A percentile compares a stretch with the other conserved stretches of the same genome.
Conservation (phyloP, 2,329 filamentous ascomycete genomes). For the Ascomycota sp. region DNA sequence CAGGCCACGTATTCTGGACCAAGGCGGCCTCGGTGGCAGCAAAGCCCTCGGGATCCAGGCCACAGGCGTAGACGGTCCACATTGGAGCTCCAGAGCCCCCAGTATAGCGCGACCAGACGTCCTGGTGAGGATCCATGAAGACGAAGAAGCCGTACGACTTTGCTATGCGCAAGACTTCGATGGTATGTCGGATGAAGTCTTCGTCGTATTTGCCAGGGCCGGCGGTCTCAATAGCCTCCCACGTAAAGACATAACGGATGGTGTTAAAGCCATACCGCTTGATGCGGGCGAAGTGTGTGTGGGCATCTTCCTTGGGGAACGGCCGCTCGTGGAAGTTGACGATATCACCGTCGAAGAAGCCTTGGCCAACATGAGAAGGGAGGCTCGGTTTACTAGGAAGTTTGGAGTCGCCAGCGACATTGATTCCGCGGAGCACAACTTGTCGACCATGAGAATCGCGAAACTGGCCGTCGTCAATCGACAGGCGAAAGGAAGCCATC, state of each 20-base stretch:
- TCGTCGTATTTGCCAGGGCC: conserved; percentile 87
- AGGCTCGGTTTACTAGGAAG: conserved; percentile 60
- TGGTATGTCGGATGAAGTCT: conserved; percentile 77
- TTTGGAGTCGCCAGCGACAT: conserved; percentile 78
- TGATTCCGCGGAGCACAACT: conserved; percentile 79
- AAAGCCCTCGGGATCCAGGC: conserved; percentile 70
- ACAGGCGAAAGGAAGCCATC: conserved; percentile 57
- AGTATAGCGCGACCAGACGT: conserved; percentile 90
- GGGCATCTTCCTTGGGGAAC: conserved; percentile 62
- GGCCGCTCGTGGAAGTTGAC: conserved; percentile 76
- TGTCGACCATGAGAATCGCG: conserved; percentile 63
- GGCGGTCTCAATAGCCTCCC: conserved; percentile 91
- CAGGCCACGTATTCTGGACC: conserved; percentile 80
- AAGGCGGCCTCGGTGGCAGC: conserved; percentile 72
- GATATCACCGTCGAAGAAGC: conserved; percentile 82
- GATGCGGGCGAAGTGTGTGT: conserved; percentile 65
- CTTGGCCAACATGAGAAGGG: conserved; percentile 53
- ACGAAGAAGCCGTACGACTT: conserved; percentile 86
- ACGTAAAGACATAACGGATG: conserved; percentile 90
- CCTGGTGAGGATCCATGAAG: conserved; percentile 97
- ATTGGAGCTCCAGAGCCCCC: conserved; percentile 89
- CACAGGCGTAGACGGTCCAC: conserved; percentile 92
- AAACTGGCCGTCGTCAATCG: conserved; percentile 69
- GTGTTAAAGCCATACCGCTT: conserved; percentile 88
- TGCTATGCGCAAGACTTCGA: conserved; percentile 59